phyloP scores from a whole-genome alignment of 1,139 yeast species.

The Geotrichum fermentans region DNA sequence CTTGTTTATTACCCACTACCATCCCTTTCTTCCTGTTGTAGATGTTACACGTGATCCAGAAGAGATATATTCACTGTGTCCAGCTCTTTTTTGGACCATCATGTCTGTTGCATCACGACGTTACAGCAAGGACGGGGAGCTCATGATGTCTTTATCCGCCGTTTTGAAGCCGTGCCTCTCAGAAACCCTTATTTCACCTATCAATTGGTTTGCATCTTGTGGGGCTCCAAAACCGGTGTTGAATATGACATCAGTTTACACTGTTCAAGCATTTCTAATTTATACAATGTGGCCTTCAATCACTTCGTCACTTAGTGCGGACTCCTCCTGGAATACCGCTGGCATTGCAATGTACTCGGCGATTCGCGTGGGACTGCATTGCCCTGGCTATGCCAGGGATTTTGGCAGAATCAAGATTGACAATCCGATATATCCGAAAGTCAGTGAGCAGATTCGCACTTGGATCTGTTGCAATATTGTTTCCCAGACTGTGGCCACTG shows the following conservation, averaged over 20 bases:
- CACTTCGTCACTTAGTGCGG: conserved; percentile 89
- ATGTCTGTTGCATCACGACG: conserved; percentile 77
- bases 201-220: conserved; percentile 53
- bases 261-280: conserved; percentile 85
- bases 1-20: conserved; percentile 72
- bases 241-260: conserved; percentile 84
- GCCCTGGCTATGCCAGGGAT: conserved; percentile 58
- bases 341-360: conserved; percentile 92
- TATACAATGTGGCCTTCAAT: conserved; percentile 95
- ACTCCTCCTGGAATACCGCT: conserved; percentile 90
- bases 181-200: conserved; percentile 84
- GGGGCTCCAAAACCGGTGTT: conserved; percentile 69
- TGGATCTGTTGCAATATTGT: conserved; percentile 91
- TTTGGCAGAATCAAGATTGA: conserved; percentile 43
- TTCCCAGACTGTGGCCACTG: conserved; percentile 82
- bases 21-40: conserved; percentile 81
- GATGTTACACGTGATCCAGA: conserved; percentile 80
- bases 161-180: conserved; percentile 71
- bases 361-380: conserved; percentile 80
- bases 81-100: conserved; percentile 90
- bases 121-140: conserved; percentile 41
- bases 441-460: conserved; percentile 77
- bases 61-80: conserved; percentile 67
- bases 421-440: conserved; percentile 39
- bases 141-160: conserved; percentile 55